phyloP scores from a whole-genome alignment of 148 eudicot genomes.

The Chenopodium berlandieri region DNA sequence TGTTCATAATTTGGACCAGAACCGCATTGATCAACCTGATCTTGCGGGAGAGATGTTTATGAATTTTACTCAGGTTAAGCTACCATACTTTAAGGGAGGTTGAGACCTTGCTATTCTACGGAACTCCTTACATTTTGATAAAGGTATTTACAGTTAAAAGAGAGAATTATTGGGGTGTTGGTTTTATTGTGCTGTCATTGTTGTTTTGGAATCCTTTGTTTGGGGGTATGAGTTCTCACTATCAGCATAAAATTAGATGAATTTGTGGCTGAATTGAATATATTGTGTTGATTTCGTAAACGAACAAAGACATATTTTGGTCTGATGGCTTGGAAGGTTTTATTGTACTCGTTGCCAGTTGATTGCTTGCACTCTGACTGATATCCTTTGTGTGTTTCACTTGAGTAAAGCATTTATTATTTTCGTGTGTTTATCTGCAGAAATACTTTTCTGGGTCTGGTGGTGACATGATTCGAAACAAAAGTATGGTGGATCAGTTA shows the following conservation, averaged over 20 bases:
- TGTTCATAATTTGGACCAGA: neutral
- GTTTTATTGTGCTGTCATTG: neutral
- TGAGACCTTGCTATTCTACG: too few species aligned
- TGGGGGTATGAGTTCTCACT: neutral
- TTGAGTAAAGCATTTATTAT: neutral
- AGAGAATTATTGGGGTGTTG: neutral
- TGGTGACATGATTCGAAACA: constrained; percentile 46
- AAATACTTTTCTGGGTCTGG: constrained; percentile 53
- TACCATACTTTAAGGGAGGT: too few species aligned
- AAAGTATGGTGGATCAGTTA: constrained; percentile 63
- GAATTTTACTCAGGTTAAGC: too few species aligned
- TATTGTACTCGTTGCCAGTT: neutral
- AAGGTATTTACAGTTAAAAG: too few species aligned
- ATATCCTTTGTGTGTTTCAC: neutral
- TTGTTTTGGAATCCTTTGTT: neutral
- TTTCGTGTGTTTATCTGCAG: constrained; percentile 32
- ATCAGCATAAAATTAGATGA: neutral
- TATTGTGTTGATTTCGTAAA: too few species aligned
- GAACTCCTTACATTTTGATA: too few species aligned
- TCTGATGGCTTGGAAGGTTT: neutral
- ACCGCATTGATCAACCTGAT: too few species aligned
- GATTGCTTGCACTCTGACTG: neutral
- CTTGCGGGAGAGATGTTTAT: too few species aligned
- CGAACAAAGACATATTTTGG: neutral
- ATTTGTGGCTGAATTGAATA: neutral